A percentile compares a stretch with the other conserved stretches of the same genome.
Evolutionary conservation across 2,329 filamentous ascomycete genomes (phyloP).

Genomic region (Fusarium pseudoanthophilum): DNA sequence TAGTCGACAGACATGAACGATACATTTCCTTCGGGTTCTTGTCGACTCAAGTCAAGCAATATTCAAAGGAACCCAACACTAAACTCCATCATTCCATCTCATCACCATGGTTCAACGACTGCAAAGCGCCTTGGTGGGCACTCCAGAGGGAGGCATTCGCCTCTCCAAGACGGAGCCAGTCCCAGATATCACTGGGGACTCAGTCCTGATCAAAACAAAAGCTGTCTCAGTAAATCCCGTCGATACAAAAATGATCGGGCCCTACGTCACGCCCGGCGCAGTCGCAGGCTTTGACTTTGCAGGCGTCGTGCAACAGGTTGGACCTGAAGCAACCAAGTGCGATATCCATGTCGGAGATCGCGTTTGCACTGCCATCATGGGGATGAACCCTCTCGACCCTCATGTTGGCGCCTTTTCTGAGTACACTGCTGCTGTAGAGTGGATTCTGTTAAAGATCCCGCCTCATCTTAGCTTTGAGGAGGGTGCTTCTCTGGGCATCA

Average conservation of each 20-base stretch:
- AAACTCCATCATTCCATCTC: not conserved
- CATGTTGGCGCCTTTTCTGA: constrained; percentile 54
- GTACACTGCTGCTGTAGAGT: constrained; percentile 52
- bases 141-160: rapidly evolving
- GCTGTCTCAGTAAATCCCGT: not conserved
- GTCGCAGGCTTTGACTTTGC: not conserved
- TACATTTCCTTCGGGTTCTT: not conserved
- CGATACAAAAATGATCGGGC: not conserved
- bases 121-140: not conserved
- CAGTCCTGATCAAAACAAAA: not conserved
- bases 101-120: not conserved
- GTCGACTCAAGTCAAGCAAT: not conserved
- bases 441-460: constrained; percentile 56
- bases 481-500: constrained; percentile 57
- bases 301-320: not conserved
- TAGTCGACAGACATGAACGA: not conserved
- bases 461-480: constrained; percentile 53
- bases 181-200: rapidly evolving
- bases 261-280: not conserved
- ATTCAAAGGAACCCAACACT: rapidly evolving
- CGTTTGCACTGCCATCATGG: not conserved
- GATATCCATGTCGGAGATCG: not conserved
- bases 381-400: not conserved
- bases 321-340: not conserved
- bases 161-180: not conserved